A percentile compares a stretch with the other conserved stretches of the same genome.
Evolutionary conservation across 768 basidiomycete genomes (phyloP).

Genomic region (Cystobasidium ongulense): DNA sequence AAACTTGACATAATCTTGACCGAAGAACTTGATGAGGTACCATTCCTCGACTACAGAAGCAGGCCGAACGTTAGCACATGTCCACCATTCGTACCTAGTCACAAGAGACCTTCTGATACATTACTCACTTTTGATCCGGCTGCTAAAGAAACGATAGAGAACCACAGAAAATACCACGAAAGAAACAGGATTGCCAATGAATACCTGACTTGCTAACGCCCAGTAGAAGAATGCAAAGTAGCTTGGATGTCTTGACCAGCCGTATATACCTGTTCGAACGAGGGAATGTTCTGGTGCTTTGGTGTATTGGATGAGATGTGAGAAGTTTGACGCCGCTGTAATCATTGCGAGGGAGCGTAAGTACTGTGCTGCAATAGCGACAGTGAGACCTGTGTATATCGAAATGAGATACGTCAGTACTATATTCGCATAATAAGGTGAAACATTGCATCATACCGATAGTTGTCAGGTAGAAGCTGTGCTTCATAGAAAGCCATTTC

Average conservation of each 20-base stretch:
- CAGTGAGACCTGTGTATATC: conserved; percentile 53
- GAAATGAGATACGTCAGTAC: neutral
- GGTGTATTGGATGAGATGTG: conserved; percentile 69
- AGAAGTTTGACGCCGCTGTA: conserved; percentile 85
- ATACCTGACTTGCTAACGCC: conserved; percentile 87
- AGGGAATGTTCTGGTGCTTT: conserved; percentile 68
- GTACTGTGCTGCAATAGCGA: conserved; percentile 64
- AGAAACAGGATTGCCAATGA: conserved; percentile 75
- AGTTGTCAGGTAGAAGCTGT: conserved; percentile 25
- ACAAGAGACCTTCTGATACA: no score
- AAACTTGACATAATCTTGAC: conserved; percentile 72
- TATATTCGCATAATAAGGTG: neutral
- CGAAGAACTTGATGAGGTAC: conserved; percentile 76
- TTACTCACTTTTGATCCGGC: conserved; percentile 63
- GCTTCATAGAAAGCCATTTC: conserved; percentile 34
- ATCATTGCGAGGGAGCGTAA: conserved; percentile 91
- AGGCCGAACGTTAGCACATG: neutral
- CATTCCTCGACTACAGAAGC: conserved; percentile 65
- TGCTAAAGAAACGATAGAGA: conserved; percentile 79
- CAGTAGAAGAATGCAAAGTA: conserved; percentile 97
- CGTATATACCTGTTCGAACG: conserved; percentile 82
- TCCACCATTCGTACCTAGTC: neutral
- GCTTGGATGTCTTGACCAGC: conserved; percentile 84
- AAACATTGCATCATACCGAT: conserved; percentile 29
- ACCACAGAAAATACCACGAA: conserved; percentile 59